A percentile compares a stretch with the other conserved stretches of the same genome.
These are phyloP conservation scores for Penicillium pancosmium DNA, from an alignment of 495 filamentous ascomycete species.

Conservation along the genomic window DNA sequence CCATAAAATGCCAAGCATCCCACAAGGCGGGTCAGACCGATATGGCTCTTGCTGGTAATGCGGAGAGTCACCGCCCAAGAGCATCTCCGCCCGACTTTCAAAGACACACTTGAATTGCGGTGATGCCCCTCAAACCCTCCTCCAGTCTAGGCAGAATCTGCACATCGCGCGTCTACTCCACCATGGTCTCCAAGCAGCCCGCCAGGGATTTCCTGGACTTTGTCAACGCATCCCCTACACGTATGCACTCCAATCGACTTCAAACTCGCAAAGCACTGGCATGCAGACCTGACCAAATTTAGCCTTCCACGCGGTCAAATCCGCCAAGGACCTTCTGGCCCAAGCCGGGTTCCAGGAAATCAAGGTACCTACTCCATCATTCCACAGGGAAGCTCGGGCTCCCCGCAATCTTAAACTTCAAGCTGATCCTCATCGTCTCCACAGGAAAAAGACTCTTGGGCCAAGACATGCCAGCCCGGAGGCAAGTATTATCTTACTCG, in stretches of 20 bases:
- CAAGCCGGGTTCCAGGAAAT: constrained; percentile 85
- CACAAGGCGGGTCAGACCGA: neutral
- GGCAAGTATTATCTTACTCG: constrained; percentile 96
- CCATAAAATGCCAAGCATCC: neutral
- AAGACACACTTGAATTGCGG: constrained; percentile 11
- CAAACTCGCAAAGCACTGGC: neutral
- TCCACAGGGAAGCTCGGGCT: neutral
- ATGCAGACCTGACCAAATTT: constrained; percentile 26
- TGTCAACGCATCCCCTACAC: constrained; percentile 92
- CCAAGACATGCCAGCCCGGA: constrained; percentile 74
- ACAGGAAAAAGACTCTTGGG: constrained; percentile 88
- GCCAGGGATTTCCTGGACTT: constrained; percentile 89
- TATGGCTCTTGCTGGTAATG: neutral
- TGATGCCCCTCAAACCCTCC: constrained; percentile 17
- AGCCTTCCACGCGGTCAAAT: constrained; percentile 95
- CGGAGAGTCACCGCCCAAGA: constrained; percentile 19
- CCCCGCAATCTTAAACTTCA: neutral
- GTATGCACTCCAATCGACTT: constrained; percentile 54
- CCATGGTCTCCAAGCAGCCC: constrained; percentile 62
- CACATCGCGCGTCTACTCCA: constrained; percentile 27
- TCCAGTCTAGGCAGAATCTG: constrained; percentile 15
- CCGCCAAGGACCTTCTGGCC: constrained; percentile 70
- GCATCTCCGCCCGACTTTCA: neutral
- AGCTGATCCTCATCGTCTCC: constrained; percentile 6
- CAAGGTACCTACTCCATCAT: constrained; percentile 52